phyloP scores from a whole-genome alignment of 2,329 filamentous ascomycete species.

The Elsinoe perseae region DNA sequence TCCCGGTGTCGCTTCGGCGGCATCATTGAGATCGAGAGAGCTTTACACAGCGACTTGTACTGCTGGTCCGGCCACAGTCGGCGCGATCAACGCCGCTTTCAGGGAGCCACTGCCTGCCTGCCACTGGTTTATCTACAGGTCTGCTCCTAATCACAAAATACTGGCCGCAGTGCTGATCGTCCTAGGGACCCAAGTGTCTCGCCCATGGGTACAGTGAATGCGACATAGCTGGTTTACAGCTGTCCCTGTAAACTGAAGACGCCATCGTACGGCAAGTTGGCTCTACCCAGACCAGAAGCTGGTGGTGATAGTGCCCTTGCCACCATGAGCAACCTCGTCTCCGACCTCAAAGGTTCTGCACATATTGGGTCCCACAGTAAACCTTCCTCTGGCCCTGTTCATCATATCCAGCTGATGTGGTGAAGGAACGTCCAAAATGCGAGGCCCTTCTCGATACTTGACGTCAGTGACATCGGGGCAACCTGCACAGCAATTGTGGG shows the following conservation, averaged over 20 bases:
- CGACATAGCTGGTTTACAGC: not conserved
- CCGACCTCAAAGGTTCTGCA: not conserved
- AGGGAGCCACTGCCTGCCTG: not conserved
- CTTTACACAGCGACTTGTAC: not conserved
- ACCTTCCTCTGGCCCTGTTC: not conserved
- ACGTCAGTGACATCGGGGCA: not conserved
- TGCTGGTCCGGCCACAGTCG: not conserved
- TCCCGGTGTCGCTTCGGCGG: no score
- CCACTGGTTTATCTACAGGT: not conserved
- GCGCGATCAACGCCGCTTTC: not conserved
- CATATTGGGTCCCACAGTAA: not conserved
- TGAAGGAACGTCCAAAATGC: not conserved
- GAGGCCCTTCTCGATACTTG: not conserved
- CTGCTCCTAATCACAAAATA: not conserved
- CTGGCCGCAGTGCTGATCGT: no score
- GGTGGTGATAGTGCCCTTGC: not conserved
- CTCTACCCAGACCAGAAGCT: not conserved
- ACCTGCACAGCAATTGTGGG: not conserved
- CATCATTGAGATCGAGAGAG: no score
- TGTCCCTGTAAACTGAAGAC: not conserved
- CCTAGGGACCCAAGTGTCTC: not conserved
- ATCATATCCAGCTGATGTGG: not conserved
- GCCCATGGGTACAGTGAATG: not conserved
- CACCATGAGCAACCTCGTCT: not conserved
- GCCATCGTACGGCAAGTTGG: not conserved